phyloP scores from a whole-genome alignment of 371 early-diverging fungal genomes.

The Circinella minor region DNA sequence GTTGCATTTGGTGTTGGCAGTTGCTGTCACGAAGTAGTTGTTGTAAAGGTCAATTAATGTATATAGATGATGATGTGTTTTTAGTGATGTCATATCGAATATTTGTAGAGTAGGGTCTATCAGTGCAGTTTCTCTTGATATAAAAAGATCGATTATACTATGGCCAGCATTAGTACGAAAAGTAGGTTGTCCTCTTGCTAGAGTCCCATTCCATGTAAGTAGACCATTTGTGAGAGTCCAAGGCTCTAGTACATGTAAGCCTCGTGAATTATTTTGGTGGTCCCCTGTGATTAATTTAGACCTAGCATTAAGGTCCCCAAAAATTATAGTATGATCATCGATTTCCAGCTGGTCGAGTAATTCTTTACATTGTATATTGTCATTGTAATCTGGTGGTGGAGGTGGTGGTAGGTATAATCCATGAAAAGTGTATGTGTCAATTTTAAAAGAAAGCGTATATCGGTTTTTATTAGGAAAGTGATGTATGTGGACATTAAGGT shows the following conservation, averaged over 20 bases:
- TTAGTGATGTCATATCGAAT: background rate
- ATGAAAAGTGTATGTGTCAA: background rate
- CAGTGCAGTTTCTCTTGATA: background rate
- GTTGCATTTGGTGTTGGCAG: constrained; percentile 5
- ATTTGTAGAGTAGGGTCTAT: background rate
- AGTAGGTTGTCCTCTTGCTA: constrained; percentile 7
- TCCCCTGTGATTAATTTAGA: constrained; percentile 1
- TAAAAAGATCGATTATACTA: constrained; percentile 19
- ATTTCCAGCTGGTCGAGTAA: background rate
- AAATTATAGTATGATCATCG: constrained; percentile 2
- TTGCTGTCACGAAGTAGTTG: background rate
- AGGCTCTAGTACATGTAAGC: background rate
- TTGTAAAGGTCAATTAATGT: background rate
- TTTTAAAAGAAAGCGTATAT: background rate
- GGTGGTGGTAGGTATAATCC: constrained; percentile 10
- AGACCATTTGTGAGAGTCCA: background rate
- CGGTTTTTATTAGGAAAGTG: background rate
- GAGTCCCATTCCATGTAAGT: background rate
- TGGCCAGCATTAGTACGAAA: background rate
- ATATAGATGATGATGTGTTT: constrained; percentile 10
- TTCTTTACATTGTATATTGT: background rate
- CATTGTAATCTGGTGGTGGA: background rate
- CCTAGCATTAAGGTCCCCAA: constrained; percentile 15
- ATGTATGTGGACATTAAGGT: background rate
- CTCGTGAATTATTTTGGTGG: background rate